Evolutionary conservation across 2,329 filamentous ascomycete genomes (phyloP).

Genomic region (Fusarium sp.): DNA sequence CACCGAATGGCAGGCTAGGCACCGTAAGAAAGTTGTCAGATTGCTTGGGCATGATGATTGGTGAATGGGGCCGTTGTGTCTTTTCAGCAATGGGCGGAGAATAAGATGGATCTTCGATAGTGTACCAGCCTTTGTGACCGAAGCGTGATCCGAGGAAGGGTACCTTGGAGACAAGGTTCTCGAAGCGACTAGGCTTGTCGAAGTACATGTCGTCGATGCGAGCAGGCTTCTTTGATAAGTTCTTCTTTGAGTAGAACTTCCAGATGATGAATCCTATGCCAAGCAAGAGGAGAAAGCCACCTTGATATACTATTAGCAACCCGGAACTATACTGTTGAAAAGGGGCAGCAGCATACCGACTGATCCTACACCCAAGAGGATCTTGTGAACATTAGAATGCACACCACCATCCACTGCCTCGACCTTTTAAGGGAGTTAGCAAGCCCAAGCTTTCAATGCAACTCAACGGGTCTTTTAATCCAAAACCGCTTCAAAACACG

Average conservation of each 20-base stretch:
- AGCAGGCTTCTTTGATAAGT: conserved; percentile 15
- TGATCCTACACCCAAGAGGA: conserved; percentile 43
- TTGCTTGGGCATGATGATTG: conserved; percentile 38
- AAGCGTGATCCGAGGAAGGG: conserved; percentile 55
- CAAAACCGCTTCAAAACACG: conserved; percentile 2
- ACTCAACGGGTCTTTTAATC: background rate
- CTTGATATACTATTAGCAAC: conserved; percentile 24
- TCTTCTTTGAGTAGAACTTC: conserved; percentile 38
- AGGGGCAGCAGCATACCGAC: conserved; percentile 36
- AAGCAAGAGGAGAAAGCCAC: conserved; percentile 40
- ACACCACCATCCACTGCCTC: conserved; percentile 16
- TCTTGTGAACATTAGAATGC: conserved; percentile 45
- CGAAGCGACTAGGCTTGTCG: conserved; percentile 41
- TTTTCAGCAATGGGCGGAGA: conserved; percentile 42
- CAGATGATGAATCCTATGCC: conserved; percentile 44
- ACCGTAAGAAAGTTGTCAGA: conserved; percentile 42
- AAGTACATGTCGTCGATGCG: conserved; percentile 40
- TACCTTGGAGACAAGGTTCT: conserved; percentile 50
- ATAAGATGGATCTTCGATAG: conserved; percentile 47
- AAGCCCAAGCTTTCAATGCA: conserved; percentile 1
- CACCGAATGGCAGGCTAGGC: conserved; percentile 38
- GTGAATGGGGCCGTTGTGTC: conserved; percentile 10
- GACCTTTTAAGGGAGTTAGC: conserved; percentile 33
- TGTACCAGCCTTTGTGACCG: conserved; percentile 53
- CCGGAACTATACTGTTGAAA: background rate